These are phyloP conservation scores for Ophiostoma triangulosporum DNA, from an alignment of 2,329 filamentous ascomycete species.

Conservation along the genomic window DNA sequence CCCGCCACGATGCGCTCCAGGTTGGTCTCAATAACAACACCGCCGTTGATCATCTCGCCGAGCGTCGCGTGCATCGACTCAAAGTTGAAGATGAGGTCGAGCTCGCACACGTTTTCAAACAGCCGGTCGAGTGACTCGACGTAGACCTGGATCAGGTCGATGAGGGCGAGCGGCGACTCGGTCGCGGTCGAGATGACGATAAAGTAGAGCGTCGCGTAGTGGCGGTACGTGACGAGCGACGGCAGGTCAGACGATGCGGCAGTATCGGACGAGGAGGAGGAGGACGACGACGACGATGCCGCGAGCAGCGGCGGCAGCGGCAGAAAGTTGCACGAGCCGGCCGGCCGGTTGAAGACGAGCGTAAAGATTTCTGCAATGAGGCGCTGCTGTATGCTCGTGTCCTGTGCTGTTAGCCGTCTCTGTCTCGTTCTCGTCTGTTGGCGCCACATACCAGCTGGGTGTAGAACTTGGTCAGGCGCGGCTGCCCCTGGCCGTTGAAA, in stretches of 20 bases:
- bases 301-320: conserved; percentile 58
- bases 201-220: conserved; percentile 97
- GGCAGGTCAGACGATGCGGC: conserved; percentile 65
- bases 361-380: conserved; percentile 96
- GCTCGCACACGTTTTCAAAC: conserved; percentile 97
- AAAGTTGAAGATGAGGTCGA: conserved; percentile 98
- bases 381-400: conserved; percentile 92
- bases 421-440: neutral
- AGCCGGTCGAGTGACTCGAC: conserved; percentile 89
- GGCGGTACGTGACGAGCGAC: conserved; percentile 90
- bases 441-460: conserved; percentile 60
- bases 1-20: conserved; percentile 78
- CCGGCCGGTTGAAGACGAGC: conserved; percentile 79
- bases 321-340: conserved; percentile 95
- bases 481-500: conserved; percentile 97
- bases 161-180: conserved; percentile 85
- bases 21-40: conserved; percentile 86
- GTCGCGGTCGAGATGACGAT: conserved; percentile 95
- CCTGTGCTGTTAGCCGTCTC: conserved; percentile 36
- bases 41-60: conserved; percentile 88
- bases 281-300: conserved; percentile 45
- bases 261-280: conserved; percentile 58
- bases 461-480: conserved; percentile 95
- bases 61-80: conserved; percentile 88
- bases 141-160: conserved; percentile 96